phyloP scores from a whole-genome alignment of 345 rosid species.

The Syzygium grande region DNA sequence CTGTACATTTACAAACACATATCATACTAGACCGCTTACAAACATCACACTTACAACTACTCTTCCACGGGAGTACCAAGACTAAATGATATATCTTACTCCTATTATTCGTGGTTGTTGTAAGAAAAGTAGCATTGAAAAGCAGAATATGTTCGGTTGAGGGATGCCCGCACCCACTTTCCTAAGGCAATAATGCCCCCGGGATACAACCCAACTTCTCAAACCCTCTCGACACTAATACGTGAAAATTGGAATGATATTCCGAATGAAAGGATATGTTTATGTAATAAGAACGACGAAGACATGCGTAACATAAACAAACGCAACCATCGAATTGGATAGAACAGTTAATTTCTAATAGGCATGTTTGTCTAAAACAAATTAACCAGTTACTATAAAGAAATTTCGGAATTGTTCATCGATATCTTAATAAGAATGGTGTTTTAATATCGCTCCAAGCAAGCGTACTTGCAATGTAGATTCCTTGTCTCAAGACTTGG shows the following conservation, averaged over 20 bases:
- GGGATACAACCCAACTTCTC: not conserved
- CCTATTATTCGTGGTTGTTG: not conserved
- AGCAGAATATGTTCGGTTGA: not conserved
- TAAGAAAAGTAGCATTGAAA: not conserved
- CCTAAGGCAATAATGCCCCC: not conserved
- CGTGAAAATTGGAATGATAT: not conserved
- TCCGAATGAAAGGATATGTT: not conserved
- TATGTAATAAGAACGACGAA: not conserved
- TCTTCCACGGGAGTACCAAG: not conserved
- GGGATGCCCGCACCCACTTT: not conserved
- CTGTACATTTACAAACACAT: not conserved
- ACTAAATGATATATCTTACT: not conserved
- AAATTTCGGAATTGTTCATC: too few species aligned
- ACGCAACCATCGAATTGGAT: not conserved
- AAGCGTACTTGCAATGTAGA: too few species aligned
- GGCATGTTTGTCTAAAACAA: too few species aligned
- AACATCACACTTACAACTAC: too few species aligned
- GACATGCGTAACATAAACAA: not conserved
- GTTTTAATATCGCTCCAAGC: too few species aligned
- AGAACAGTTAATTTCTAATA: too few species aligned
- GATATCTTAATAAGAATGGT: too few species aligned
- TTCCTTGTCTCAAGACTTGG: too few species aligned
- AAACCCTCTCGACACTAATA: fast-evolving
- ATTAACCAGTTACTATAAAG: too few species aligned
- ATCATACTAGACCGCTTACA: not conserved